These are phyloP conservation scores for Setaria italica DNA, from an alignment of 202 grass and related monocot species.

Conservation along the genomic window DNA sequence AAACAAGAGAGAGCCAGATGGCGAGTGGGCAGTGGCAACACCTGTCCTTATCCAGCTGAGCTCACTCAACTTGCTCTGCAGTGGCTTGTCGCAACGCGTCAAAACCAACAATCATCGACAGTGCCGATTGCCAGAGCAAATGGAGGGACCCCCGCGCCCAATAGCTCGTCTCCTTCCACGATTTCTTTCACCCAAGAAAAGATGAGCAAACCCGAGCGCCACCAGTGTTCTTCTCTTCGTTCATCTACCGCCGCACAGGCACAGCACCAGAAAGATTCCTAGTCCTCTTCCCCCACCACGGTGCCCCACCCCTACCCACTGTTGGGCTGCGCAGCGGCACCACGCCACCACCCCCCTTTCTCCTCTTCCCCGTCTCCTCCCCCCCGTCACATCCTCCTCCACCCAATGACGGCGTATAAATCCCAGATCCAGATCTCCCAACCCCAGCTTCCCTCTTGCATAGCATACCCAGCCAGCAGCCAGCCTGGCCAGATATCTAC, in stretches of 20 bases:
- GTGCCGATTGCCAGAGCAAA: not conserved
- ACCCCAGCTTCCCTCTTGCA: not conserved
- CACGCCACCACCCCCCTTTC: not conserved
- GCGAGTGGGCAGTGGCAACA: not conserved
- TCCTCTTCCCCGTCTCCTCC: not conserved
- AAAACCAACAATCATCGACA: constrained; percentile 39
- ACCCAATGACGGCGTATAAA: constrained; percentile 49
- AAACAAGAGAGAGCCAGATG: not conserved
- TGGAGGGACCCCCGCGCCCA: not conserved
- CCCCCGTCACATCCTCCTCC: constrained; percentile 44
- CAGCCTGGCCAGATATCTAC: not conserved
- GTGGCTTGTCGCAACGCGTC: constrained; percentile 20
- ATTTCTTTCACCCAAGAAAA: not conserved
- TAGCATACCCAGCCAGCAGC: not conserved
- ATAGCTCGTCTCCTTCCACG: not conserved
- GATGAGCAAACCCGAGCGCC: not conserved
- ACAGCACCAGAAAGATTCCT: constrained; percentile 63
- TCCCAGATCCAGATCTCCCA: constrained; percentile 62
- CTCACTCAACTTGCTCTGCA: constrained; percentile 2
- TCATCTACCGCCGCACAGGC: constrained; percentile 18
- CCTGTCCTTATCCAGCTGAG: constrained; percentile 40
- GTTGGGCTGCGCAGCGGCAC: not conserved
- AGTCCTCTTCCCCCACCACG: constrained; percentile 44
- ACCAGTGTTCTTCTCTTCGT: not conserved
- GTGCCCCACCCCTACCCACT: constrained; percentile 14